Evolutionary conservation across 805 yeast species (phyloP), one percentile per base, ranked within the genome.

Genomic region (Pichia gijzeniarum): DNA sequence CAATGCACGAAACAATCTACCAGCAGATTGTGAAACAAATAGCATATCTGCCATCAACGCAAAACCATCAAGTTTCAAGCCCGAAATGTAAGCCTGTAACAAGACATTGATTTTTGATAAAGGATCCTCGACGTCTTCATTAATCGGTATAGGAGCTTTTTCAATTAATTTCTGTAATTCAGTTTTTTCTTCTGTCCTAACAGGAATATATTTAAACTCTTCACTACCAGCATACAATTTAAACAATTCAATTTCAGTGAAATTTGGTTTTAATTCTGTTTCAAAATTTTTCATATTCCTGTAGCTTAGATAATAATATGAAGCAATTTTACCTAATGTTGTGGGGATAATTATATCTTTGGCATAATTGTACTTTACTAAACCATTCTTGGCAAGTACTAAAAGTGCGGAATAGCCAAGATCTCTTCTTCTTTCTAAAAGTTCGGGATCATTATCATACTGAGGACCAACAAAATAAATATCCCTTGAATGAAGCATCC

Each of bases 21-120:
- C 91, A 1, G 96, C 97, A 35, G 95, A 87, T 62, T 93, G 98
- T 0, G 93, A 85, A 35, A 93, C 79, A 59, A 86, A 93, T 3
- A 87, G 73, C 96, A 90, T 88, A 67, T 93, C 99, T 0, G 96
- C 80, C 74, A 84, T 79, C 49, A 95, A 65, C 0, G 97, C 96
- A 67, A 87, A 86, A 0, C 98, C 98, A 1, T 85, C 93, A 16
- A 93, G 68, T 9, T 71, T 67, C 20, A 90, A 67, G 32, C 81
- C 65, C 1, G 96, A 85, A n/a, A 93, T 85, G 56, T 85, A 88
- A 0, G 96, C 77, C 58, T 93, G 99, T 12, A 93, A 65, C 32
- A 93, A 63, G 7, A 88, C 77, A 53, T 82, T 88, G 18, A 86
- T 76, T 60, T 93, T 93, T 0, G 95, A 84, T 16, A 77, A 60